Conservation (phyloP, 1,284 basidiomycete species). For the Ustanciosporium gigantosporum region DNA sequence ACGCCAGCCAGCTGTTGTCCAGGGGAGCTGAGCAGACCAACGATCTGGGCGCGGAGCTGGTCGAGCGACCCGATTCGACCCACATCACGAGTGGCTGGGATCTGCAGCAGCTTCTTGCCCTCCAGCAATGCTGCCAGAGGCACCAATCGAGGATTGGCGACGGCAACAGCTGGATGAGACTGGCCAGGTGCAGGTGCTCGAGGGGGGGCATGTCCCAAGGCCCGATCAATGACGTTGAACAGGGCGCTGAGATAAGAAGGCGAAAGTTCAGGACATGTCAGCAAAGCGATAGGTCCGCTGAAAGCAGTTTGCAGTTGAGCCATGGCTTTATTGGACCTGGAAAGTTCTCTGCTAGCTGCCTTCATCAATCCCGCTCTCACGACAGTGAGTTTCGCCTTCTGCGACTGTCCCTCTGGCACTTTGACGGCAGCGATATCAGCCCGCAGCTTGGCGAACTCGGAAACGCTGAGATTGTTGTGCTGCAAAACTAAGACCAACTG, state of each 20-base stretch:
- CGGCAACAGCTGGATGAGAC: slow-evolving; percentile 12
- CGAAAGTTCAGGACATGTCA: slow-evolving; percentile 45
- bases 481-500: slow-evolving; percentile 47
- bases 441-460: slow-evolving; percentile 43
- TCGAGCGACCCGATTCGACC: slow-evolving; percentile 42
- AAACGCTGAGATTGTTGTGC: slow-evolving; percentile 50
- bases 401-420: slow-evolving; percentile 23
- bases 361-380: slow-evolving; percentile 43
- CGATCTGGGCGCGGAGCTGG: slow-evolving; percentile 51
- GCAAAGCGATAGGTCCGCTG: slow-evolving; percentile 49
- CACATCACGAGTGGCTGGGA: slow-evolving; percentile 45
- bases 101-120: slow-evolving; percentile 40
- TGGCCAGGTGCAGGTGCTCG: slow-evolving; percentile 11
- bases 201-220: slow-evolving; percentile 33
- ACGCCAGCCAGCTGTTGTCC: slow-evolving; percentile 48
- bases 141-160: slow-evolving; percentile 43
- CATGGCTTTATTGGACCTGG: slow-evolving; percentile 7
- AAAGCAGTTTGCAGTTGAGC: slow-evolving; percentile 28
- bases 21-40: slow-evolving; percentile 52
- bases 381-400: slow-evolving; percentile 33
- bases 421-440: slow-evolving; percentile 40
- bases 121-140: slow-evolving; percentile 47
- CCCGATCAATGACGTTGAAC: slow-evolving; percentile 45
- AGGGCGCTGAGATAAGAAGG: slow-evolving; percentile 46
- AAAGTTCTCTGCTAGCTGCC: slow-evolving; percentile 16